Conservation (phyloP, 1,284 basidiomycete genomes). For the Sphagnurus paluster region DNA sequence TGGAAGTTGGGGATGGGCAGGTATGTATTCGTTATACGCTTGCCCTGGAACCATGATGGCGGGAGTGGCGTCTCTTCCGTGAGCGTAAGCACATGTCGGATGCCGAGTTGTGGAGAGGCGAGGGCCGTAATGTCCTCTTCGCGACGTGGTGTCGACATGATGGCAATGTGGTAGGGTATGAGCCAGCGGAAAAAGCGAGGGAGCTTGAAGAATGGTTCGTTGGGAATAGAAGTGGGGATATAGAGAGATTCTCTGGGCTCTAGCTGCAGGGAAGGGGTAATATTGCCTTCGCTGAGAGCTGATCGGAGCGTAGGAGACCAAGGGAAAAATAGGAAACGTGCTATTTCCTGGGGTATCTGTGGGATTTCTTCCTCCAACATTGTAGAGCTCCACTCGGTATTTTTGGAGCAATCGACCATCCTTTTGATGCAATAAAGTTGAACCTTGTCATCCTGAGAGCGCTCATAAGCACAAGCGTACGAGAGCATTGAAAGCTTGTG, state of each 20-base stretch:
- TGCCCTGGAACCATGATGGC: constrained; percentile 45
- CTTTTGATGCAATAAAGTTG: constrained; percentile 45
- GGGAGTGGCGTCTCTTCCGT: constrained; percentile 57
- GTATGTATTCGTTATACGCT: constrained; percentile 50
- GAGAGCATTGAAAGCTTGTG: constrained; percentile 57
- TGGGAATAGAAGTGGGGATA: constrained; percentile 28
- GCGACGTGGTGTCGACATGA: constrained; percentile 58
- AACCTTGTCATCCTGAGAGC: constrained; percentile 36
- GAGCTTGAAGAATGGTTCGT: constrained; percentile 35
- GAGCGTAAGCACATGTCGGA: constrained; percentile 58
- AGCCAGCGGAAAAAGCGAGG: constrained; percentile 65
- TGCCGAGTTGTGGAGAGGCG: constrained; percentile 45
- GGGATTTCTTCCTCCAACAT: constrained; percentile 41
- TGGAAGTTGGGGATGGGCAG: constrained; percentile 55
- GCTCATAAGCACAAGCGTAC: constrained; percentile 47
- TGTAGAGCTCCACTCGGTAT: constrained; percentile 53
- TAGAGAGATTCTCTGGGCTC: constrained; percentile 42
- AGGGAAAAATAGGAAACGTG: constrained; percentile 33
- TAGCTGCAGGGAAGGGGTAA: constrained; percentile 39
- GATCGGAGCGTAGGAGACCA: constrained; percentile 42
- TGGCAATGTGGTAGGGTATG: constrained; percentile 54
- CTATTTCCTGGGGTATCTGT: constrained; percentile 36
- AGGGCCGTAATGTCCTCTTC: constrained; percentile 51
- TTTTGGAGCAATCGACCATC: constrained; percentile 40
- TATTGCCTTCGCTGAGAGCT: constrained; percentile 29